phyloP scores from a whole-genome alignment of 2,329 filamentous ascomycete genomes.

The Parascedosporium putredinis region DNA sequence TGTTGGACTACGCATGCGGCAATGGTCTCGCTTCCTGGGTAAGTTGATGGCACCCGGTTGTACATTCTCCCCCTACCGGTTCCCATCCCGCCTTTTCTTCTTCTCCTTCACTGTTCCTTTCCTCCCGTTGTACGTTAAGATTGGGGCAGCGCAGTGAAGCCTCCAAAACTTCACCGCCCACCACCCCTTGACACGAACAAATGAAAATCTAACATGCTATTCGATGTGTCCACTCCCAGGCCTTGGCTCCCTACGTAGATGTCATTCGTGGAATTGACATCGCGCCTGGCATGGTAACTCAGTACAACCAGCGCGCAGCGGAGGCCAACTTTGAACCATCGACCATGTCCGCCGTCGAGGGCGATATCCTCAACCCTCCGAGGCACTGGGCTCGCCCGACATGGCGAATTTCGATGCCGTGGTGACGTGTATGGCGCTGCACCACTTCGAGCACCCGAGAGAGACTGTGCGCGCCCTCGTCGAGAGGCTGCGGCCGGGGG shows the following conservation, averaged over 20 bases:
- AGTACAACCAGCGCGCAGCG: slow-evolving; percentile 21
- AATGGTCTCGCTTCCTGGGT: slow-evolving; percentile 20
- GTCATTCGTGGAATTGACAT: slow-evolving; percentile 24
- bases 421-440: slow-evolving; percentile 25
- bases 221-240: slow-evolving; percentile 16
- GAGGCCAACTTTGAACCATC: slow-evolving; percentile 14
- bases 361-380: slow-evolving; percentile 18
- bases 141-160: too few relatives aligned
- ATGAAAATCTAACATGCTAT: background rate
- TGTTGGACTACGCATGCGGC: slow-evolving; percentile 23
- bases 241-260: slow-evolving; percentile 20
- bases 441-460: slow-evolving; percentile 22
- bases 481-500: slow-evolving; percentile 19
- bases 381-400: slow-evolving; percentile 14
- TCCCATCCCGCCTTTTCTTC: too few relatives aligned
- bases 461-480: slow-evolving; percentile 19
- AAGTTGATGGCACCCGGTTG: slow-evolving; percentile 9
- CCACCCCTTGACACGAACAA: too few relatives aligned
- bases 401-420: slow-evolving; percentile 21
- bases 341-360: slow-evolving; percentile 21
- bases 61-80: too few relatives aligned
- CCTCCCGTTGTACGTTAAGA: too few relatives aligned
- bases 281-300: slow-evolving; percentile 20
- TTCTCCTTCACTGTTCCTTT: too few relatives aligned
- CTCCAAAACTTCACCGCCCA: too few relatives aligned